Evolutionary conservation across 73 alveolate genomes (phyloP).

Genomic region (Paramecium pentaurelia): DNA sequence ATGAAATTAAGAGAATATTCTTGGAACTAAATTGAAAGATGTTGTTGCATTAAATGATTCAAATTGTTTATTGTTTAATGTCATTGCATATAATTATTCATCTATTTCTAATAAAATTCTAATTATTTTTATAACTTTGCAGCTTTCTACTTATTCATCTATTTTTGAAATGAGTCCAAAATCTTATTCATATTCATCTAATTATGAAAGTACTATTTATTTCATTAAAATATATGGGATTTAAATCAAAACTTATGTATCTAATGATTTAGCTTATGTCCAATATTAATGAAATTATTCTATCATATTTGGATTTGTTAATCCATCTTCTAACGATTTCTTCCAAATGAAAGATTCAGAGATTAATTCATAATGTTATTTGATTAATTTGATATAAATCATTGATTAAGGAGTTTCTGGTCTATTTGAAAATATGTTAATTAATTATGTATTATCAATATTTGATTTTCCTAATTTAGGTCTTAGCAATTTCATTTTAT

Average conservation of each 20-base stretch:
- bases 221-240: not conserved
- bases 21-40: not conserved
- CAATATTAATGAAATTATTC: not conserved
- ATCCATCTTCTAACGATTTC: not conserved
- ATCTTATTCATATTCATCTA: not conserved
- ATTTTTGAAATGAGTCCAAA: not conserved
- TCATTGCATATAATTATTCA: not conserved
- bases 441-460: not conserved
- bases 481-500: not conserved
- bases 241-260: not conserved
- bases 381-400: not conserved
- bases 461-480: not conserved
- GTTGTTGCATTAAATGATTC: not conserved
- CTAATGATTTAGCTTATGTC: constrained; percentile 37
- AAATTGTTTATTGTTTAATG: not conserved
- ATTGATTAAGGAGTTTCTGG: not conserved
- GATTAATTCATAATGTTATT: not conserved
- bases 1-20: not conserved
- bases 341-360: not conserved
- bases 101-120: not conserved
- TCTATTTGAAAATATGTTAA: not conserved
- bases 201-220: not conserved
- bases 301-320: not conserved
- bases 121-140: not conserved
- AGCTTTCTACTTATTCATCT: not conserved